phyloP scores from a whole-genome alignment of 1,139 yeast genomes.

The Taiozyma onychis region DNA sequence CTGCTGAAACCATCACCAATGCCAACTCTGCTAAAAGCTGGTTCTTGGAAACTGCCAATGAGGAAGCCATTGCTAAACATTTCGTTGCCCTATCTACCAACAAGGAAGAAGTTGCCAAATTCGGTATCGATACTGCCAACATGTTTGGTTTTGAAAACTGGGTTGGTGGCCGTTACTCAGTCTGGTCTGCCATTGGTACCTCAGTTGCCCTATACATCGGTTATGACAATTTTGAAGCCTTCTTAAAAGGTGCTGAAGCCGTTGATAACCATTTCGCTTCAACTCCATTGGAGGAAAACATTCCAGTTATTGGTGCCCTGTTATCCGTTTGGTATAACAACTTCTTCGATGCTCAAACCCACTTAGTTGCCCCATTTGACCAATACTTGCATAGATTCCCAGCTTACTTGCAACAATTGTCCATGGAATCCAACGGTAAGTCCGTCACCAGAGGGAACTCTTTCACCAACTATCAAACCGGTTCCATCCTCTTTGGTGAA shows the following conservation, averaged over 20 bases:
- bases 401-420: constrained; percentile 95
- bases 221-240: constrained; percentile 82
- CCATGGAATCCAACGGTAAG: constrained; percentile 99
- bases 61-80: constrained; percentile 85
- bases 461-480: constrained; percentile 92
- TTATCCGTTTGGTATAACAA: constrained; percentile 97
- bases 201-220: constrained; percentile 95
- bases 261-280: constrained; percentile 84
- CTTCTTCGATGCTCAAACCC: constrained; percentile 97
- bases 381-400: constrained; percentile 99
- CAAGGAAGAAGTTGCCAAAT: constrained; percentile 82
- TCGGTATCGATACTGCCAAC: constrained; percentile 95
- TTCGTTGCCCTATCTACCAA: constrained; percentile 96
- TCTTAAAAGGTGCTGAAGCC: constrained; percentile 96
- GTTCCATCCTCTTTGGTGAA: constrained; percentile 93
- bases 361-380: constrained; percentile 96
- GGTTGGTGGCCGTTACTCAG: constrained; percentile 99
- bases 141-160: constrained; percentile 98
- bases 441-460: constrained; percentile 89
- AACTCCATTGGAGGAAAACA: constrained; percentile 85
- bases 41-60: constrained; percentile 75
- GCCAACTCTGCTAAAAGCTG: constrained; percentile 93
- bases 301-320: constrained; percentile 90
- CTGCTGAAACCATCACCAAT: constrained; percentile 95
- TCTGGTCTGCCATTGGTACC: constrained; percentile 97